A percentile compares a stretch with the other conserved stretches of the same genome.
phyloP scores from a whole-genome alignment of 2,329 filamentous ascomycete genomes.

The Colletotrichum destructivum region DNA sequence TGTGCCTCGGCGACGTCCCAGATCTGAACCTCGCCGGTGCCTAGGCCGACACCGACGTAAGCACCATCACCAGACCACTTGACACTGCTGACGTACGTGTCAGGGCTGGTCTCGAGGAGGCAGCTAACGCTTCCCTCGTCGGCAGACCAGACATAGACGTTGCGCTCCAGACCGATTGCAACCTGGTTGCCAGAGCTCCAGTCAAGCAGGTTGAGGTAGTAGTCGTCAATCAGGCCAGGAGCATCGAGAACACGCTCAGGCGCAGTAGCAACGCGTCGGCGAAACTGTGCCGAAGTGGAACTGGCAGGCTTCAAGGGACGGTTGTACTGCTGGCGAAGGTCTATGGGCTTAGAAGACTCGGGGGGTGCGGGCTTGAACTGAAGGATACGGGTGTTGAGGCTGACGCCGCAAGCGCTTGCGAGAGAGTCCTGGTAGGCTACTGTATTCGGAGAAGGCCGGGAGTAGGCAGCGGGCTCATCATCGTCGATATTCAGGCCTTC shows the following conservation, averaged over 20 bases:
- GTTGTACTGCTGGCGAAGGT: constrained; percentile 98
- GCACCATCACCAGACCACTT: constrained; percentile 99
- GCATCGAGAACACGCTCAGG: constrained; percentile 97
- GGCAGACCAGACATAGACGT: constrained; percentile 98
- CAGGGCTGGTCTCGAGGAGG: constrained; percentile 87
- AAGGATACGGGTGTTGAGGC: constrained; percentile 93
- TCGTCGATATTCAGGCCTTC: constrained; percentile 83
- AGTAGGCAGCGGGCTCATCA: constrained; percentile 77
- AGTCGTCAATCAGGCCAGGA: constrained; percentile 96
- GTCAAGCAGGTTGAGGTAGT: constrained; percentile 98
- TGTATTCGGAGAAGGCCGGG: constrained; percentile 87
- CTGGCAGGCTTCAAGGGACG: constrained; percentile 87
- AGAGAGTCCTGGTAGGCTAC: constrained; percentile 94
- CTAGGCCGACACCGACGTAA: constrained; percentile 95
- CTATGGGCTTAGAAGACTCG: constrained; percentile 98
- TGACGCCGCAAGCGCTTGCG: constrained; percentile 92
- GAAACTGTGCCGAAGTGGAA: constrained; percentile 85
- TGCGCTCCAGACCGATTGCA: constrained; percentile 96
- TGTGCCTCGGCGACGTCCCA: constrained; percentile 97
- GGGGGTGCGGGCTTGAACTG: constrained; percentile 99
- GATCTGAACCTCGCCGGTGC: constrained; percentile 97
- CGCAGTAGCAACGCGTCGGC: constrained; percentile 92
- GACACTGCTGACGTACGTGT: constrained; percentile 97
- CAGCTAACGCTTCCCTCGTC: constrained; percentile 92
- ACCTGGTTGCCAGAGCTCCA: constrained; percentile 99